A percentile compares a stretch with the other conserved stretches of the same genome.
Conservation (phyloP, 805 yeast species). For the Kodamaea fukazawae region DNA sequence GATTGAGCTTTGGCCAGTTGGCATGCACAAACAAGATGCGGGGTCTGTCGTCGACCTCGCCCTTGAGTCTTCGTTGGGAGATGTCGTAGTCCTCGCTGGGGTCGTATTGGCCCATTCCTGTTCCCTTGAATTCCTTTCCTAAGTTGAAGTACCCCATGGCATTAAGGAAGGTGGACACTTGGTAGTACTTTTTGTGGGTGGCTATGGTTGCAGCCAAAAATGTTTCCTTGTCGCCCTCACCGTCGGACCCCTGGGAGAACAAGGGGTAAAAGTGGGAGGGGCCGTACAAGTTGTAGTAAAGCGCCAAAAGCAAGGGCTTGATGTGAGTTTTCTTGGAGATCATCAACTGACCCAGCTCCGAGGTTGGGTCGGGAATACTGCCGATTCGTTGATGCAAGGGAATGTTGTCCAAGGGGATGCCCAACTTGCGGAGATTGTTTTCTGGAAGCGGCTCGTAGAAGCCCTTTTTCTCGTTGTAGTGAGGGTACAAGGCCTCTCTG, state of each 20-base stretch:
- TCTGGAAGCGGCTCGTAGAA: constrained; percentile 13
- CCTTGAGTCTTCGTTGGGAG: constrained; percentile 10
- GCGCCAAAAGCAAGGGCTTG: constrained; percentile 35
- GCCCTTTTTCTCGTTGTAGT: constrained; percentile 32
- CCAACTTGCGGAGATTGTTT: neutral
- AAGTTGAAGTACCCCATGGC: constrained; percentile 48
- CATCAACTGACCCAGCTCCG: constrained; percentile 44
- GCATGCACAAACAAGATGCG: constrained; percentile 57
- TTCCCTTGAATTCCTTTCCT: constrained; percentile 51
- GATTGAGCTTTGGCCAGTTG: constrained; percentile 65
- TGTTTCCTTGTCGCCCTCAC: constrained; percentile 85
- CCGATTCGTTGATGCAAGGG: constrained; percentile 35
- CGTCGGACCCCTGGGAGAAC: constrained; percentile 47
- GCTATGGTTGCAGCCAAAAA: constrained; percentile 66
- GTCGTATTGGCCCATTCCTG: constrained; percentile 75
- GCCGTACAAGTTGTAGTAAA: constrained; percentile 42
- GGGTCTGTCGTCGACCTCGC: constrained; percentile 18
- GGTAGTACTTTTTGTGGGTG: constrained; percentile 48
- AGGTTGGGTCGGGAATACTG: constrained; percentile 24
- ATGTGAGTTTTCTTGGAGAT: constrained; percentile 38
- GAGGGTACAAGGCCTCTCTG: constrained; percentile 25
- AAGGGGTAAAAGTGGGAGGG: constrained; percentile 42
- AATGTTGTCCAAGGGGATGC: constrained; percentile 12
- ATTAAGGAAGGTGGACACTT: constrained; percentile 49
- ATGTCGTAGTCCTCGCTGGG: constrained; percentile 56